phyloP scores from a whole-genome alignment of 495 filamentous ascomycete species.

The Chaetomidium leptoderma region DNA sequence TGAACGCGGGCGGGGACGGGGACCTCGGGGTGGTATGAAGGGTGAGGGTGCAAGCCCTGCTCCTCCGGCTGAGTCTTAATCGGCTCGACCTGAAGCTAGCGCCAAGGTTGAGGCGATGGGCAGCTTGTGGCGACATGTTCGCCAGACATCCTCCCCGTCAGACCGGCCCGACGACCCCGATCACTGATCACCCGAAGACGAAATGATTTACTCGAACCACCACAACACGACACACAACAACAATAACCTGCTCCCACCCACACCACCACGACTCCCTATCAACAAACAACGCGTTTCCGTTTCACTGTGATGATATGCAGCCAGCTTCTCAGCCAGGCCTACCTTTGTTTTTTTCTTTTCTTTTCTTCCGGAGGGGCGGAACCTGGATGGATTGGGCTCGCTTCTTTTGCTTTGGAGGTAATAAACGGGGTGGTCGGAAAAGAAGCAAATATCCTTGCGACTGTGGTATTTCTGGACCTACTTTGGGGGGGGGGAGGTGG shows the following conservation, averaged over 20 bases:
- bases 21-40: slow-evolving; percentile 57
- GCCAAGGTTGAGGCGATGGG: background rate
- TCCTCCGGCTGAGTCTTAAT: slow-evolving; percentile 47
- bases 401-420: background rate
- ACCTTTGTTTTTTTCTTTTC: background rate
- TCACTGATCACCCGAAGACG: background rate
- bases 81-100: background rate
- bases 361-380: background rate
- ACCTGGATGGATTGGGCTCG: background rate
- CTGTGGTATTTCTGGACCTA: slow-evolving; percentile 3
- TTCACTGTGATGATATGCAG: slow-evolving; percentile 12
- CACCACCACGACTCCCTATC: background rate
- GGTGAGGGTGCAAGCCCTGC: slow-evolving; percentile 49
- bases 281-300: background rate
- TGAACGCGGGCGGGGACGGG: slow-evolving; percentile 53
- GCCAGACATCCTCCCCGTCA: background rate
- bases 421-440: background rate
- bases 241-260: background rate
- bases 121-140: background rate
- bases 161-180: background rate
- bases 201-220: background rate
- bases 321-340: background rate
- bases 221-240: background rate
- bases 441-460: background rate
- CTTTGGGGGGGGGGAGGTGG: background rate